Percentiles rank a stretch among this genome's conserved stretches.
These are phyloP conservation scores for Solanum chmielewskii DNA, from an alignment of 257 asterid species.

Conservation along the genomic window DNA sequence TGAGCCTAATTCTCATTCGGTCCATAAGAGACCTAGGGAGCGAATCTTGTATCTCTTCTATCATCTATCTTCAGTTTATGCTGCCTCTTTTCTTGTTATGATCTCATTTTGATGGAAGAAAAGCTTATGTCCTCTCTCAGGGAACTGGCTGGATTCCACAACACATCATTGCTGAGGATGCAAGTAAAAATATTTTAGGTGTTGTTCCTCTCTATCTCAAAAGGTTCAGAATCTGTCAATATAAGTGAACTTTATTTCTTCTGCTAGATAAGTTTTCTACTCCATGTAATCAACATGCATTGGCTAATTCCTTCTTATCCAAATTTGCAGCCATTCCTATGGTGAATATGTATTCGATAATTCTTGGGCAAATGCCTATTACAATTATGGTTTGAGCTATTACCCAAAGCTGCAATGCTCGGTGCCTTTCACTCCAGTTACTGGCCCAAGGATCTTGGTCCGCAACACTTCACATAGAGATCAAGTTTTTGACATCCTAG, in stretches of 20 bases:
- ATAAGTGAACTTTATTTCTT: neutral
- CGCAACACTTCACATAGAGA: constrained; percentile 56
- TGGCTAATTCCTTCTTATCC: constrained; percentile 6
- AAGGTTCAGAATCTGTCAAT: constrained; percentile 39
- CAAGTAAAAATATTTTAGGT: constrained; percentile 49
- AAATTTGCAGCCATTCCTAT: constrained; percentile 80
- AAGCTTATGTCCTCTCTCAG: constrained; percentile 30
- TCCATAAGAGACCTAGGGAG: neutral
- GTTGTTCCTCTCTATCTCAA: constrained; percentile 91
- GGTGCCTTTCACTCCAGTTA: constrained; percentile 94
- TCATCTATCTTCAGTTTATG: neutral
- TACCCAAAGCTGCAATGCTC: constrained; percentile 89
- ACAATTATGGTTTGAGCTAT: constrained; percentile 73
- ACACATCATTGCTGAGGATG: constrained; percentile 76
- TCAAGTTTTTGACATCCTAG: constrained; percentile 75
- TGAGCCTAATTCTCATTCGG: neutral
- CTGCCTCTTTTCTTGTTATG: neutral
- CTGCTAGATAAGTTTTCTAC: neutral
- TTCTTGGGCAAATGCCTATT: constrained; percentile 98
- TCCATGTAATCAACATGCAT: neutral
- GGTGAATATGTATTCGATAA: constrained; percentile 98
- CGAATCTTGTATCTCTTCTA: neutral
- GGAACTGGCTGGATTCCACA: constrained; percentile 94
- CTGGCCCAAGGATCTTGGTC: constrained; percentile 89
- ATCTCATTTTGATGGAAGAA: constrained; percentile 8